A percentile compares a stretch with the other conserved stretches of the same genome.
phyloP scores from a whole-genome alignment of 78 protist genomes.

The Dictyostelium firmibasis region DNA sequence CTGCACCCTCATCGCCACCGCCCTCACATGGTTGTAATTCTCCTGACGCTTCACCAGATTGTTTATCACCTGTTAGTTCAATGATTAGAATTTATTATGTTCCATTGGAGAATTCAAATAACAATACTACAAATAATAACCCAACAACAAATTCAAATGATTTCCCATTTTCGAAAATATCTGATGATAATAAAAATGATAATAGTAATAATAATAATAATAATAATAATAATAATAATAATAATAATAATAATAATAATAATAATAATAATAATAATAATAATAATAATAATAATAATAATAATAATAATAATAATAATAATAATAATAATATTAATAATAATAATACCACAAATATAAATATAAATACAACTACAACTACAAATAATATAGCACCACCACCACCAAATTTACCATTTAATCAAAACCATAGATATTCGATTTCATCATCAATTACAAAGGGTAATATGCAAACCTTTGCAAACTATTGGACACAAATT shows the following conservation, averaged over 20 bases:
- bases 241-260: background rate
- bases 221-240: background rate
- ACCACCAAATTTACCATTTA: background rate
- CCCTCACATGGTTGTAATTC: background rate
- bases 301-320: background rate
- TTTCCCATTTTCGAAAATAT: no score
- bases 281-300: background rate
- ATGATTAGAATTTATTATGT: conserved; percentile 58
- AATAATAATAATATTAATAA: background rate
- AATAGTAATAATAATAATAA: background rate
- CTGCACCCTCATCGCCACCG: conserved; percentile 74
- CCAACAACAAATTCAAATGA: no score
- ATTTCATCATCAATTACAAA: background rate
- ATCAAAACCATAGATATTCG: background rate
- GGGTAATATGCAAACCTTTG: background rate
- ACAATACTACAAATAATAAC: background rate
- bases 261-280: background rate
- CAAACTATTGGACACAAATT: conserved; percentile 46
- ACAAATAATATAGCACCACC: background rate
- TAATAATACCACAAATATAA: background rate
- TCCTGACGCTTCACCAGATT: conserved; percentile 50
- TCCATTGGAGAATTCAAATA: background rate
- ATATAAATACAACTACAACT: background rate
- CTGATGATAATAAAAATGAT: no score
- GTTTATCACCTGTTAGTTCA: conserved; percentile 61